These are phyloP conservation scores for Drechslera avenae DNA, from an alignment of 2,329 filamentous ascomycete genomes.

Conservation along the genomic window DNA sequence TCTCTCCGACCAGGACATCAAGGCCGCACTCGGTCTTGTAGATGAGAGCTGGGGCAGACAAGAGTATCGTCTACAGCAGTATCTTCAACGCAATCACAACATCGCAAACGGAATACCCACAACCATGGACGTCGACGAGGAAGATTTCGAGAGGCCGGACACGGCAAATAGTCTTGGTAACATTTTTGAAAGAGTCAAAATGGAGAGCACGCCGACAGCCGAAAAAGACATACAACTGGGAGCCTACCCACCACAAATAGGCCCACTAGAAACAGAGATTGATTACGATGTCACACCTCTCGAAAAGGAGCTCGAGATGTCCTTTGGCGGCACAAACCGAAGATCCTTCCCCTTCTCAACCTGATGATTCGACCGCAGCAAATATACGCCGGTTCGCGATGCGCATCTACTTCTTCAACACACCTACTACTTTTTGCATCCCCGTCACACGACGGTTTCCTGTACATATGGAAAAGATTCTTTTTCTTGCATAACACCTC, in stretches of 20 bases:
- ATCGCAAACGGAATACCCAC: conserved; percentile 52
- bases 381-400: neutral
- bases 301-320: conserved; percentile 42
- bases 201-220: conserved; percentile 52
- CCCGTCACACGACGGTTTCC: neutral
- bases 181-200: conserved; percentile 52
- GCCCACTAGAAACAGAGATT: conserved; percentile 10
- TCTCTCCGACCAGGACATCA: conserved; percentile 56
- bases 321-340: conserved; percentile 27
- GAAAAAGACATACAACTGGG: conserved; percentile 48
- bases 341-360: conserved; percentile 15
- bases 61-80: conserved; percentile 54
- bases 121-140: conserved; percentile 53
- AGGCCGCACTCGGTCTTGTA: conserved; percentile 54
- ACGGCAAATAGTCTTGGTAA: conserved; percentile 49
- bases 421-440: neutral
- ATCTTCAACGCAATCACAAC: conserved; percentile 55
- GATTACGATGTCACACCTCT: conserved; percentile 27
- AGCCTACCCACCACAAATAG: neutral
- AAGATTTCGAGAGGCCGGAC: conserved; percentile 53
- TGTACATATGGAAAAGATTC: conserved; percentile 12
- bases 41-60: conserved; percentile 58
- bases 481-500: neutral
- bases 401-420: neutral
- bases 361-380: neutral